Evolutionary conservation across 805 yeast species (phyloP).

Genomic region (Candida tibetensis): DNA sequence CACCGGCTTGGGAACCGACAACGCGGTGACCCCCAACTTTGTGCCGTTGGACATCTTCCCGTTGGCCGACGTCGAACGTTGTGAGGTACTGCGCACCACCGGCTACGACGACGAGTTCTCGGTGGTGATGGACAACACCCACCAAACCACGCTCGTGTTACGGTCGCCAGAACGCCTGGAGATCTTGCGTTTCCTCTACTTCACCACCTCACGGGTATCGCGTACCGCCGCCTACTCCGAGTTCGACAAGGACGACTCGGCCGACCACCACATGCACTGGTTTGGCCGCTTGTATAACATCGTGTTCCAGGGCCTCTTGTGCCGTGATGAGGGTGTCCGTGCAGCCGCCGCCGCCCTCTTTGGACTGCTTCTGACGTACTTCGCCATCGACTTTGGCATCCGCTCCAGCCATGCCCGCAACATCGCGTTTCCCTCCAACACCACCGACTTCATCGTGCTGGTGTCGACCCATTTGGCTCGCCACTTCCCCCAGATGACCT

Average conservation of each 20-base stretch:
- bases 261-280: conserved; percentile 31
- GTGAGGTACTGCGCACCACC: conserved; percentile 32
- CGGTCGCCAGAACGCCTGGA: conserved; percentile 45
- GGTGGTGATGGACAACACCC: conserved; percentile 25
- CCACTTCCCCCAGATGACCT: conserved; percentile 57
- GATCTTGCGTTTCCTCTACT: conserved; percentile 67
- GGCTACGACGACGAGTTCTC: conserved; percentile 34
- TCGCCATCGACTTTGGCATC: conserved; percentile 58
- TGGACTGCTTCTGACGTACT: conserved; percentile 58
- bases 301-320: conserved; percentile 65
- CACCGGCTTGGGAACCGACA: conserved; percentile 16
- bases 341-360: conserved; percentile 61
- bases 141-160: conserved; percentile 27
- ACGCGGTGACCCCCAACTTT: conserved; percentile 25
- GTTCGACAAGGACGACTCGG: conserved; percentile 14
- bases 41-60: conserved; percentile 34
- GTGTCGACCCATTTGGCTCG: conserved; percentile 57
- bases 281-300: conserved; percentile 64
- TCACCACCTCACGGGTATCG: conserved; percentile 55
- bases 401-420: conserved; percentile 53
- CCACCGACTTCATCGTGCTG: conserved; percentile 56
- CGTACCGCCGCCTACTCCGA: conserved; percentile 28
- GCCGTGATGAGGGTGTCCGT: conserved; percentile 56
- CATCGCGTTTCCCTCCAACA: conserved; percentile 66
- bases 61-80: conserved; percentile 33